Evolutionary conservation across 495 filamentous ascomycete genomes (phyloP).

Genomic region (Pseudomonodictys pantanalensis): DNA sequence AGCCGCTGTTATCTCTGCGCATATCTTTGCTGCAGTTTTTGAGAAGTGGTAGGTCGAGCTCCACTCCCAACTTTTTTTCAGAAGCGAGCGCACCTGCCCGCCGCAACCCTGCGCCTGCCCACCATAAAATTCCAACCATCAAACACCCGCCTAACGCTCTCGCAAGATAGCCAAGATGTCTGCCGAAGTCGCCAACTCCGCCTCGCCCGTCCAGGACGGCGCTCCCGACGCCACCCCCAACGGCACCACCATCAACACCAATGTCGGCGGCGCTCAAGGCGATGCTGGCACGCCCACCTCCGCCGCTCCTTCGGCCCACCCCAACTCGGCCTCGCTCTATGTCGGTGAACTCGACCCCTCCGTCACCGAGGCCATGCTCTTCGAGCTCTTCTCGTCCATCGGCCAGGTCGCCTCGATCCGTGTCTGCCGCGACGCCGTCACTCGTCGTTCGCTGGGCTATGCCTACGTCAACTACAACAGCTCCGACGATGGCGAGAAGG

Average conservation of each 20-base stretch:
- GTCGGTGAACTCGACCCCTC: constrained; percentile 96
- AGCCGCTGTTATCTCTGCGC: background rate
- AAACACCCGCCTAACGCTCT: background rate
- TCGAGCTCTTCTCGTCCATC: constrained; percentile 99
- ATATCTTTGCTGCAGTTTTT: constrained; percentile 6
- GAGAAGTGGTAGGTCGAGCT: background rate
- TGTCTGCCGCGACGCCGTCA: constrained; percentile 98
- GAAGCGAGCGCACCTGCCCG: background rate
- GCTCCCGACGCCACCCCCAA: constrained; percentile 61
- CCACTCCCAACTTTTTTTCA: constrained; percentile 1
- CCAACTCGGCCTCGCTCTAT: constrained; percentile 94
- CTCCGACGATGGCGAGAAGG: constrained; percentile 91
- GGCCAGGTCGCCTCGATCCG: constrained; percentile 98
- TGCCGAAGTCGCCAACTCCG: constrained; percentile 54
- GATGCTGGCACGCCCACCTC: constrained; percentile 69
- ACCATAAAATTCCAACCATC: background rate
- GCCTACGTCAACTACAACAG: constrained; percentile 99
- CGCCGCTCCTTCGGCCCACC: constrained; percentile 68
- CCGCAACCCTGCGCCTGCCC: constrained; percentile 16
- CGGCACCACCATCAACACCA: constrained; percentile 65
- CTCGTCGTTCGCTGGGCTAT: constrained; percentile 96
- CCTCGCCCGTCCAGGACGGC: constrained; percentile 65
- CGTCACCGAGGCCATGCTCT: constrained; percentile 99
- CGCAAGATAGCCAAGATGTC: constrained; percentile 53
- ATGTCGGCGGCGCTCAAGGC: constrained; percentile 56